These are phyloP conservation scores for Claviceps sorghi DNA, from an alignment of 2,329 filamentous ascomycete species.

Conservation along the genomic window DNA sequence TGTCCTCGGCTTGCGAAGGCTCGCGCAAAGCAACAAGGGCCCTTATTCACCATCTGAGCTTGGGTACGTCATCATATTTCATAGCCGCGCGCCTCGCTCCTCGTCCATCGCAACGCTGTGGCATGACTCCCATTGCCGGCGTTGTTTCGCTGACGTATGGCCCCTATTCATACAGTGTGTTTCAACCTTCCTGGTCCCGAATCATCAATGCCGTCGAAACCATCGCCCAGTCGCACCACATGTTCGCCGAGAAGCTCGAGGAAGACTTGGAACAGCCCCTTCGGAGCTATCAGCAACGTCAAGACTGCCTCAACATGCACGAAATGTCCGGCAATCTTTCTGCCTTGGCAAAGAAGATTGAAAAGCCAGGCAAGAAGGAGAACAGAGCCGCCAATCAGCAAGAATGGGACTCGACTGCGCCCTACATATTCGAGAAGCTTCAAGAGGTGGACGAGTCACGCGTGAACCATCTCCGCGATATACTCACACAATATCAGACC, in stretches of 20 bases:
- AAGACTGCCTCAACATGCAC: slow-evolving; percentile 67
- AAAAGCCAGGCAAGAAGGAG: slow-evolving; percentile 71
- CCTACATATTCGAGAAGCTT: slow-evolving; percentile 85
- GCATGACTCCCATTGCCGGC: background rate
- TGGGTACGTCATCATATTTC: slow-evolving; percentile 48
- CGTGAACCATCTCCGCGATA: slow-evolving; percentile 77
- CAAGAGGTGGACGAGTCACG: slow-evolving; percentile 83
- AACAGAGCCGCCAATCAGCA: slow-evolving; percentile 62
- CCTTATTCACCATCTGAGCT: slow-evolving; percentile 67
- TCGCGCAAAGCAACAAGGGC: slow-evolving; percentile 58
- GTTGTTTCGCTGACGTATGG: slow-evolving; percentile 4
- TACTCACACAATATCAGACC: slow-evolving; percentile 83
- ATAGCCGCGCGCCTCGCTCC: background rate
- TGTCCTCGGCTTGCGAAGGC: slow-evolving; percentile 64
- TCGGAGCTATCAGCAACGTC: slow-evolving; percentile 56
- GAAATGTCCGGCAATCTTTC: slow-evolving; percentile 70
- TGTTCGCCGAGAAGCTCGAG: slow-evolving; percentile 68
- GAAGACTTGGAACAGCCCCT: slow-evolving; percentile 76
- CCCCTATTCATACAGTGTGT: slow-evolving; percentile 46
- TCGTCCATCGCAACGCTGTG: background rate
- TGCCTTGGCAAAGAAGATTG: slow-evolving; percentile 71
- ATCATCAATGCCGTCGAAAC: slow-evolving; percentile 67
- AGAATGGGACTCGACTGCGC: slow-evolving; percentile 89
- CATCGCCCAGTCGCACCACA: slow-evolving; percentile 70
- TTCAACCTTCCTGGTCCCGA: slow-evolving; percentile 79